phyloP scores from a whole-genome alignment of 1,284 basidiomycete species.

The Rhodotorula sp. region DNA sequence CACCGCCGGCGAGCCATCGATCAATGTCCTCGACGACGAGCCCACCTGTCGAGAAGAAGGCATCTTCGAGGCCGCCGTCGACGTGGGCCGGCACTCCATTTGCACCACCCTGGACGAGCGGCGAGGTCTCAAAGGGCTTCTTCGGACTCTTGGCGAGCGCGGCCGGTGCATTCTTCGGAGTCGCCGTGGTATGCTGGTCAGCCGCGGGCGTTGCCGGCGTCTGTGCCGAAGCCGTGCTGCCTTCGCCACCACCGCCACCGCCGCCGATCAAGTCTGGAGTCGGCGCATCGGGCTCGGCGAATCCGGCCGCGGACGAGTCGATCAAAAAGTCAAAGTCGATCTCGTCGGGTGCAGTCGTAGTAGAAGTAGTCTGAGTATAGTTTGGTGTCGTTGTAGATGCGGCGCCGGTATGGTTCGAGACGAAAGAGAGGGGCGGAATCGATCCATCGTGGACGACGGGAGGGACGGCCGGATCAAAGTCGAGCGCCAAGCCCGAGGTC shows the following conservation, averaged over 20 bases:
- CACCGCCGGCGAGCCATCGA: conserved; percentile 6
- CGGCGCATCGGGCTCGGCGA: conserved; percentile 19
- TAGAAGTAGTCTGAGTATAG: background rate
- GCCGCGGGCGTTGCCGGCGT: conserved; percentile 17
- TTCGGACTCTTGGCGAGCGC: background rate
- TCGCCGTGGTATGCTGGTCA: conserved; percentile 5
- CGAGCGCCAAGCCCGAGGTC: conserved; percentile 13
- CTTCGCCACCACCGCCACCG: background rate
- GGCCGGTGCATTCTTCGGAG: background rate
- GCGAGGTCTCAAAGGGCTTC: background rate
- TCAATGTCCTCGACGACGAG: conserved; percentile 13
- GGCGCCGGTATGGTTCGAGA: background rate
- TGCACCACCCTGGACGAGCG: background rate
- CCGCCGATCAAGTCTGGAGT: conserved; percentile 1
- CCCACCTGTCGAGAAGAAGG: background rate
- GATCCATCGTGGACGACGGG: conserved; percentile 11
- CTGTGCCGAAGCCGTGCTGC: conserved; percentile 2
- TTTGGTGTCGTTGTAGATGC: background rate
- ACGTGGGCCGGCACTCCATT: no score
- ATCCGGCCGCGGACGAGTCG: conserved; percentile 33
- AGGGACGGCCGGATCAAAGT: conserved; percentile 25
- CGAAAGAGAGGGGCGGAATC: conserved; percentile 23
- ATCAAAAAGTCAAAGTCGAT: conserved; percentile 35
- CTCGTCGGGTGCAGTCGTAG: conserved; percentile 3
- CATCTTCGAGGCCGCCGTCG: background rate